Evolutionary conservation across 2,329 filamentous ascomycete genomes (phyloP), one percentile per base, ranked within the genome.

Genomic region (Clonostachys sp.): DNA sequence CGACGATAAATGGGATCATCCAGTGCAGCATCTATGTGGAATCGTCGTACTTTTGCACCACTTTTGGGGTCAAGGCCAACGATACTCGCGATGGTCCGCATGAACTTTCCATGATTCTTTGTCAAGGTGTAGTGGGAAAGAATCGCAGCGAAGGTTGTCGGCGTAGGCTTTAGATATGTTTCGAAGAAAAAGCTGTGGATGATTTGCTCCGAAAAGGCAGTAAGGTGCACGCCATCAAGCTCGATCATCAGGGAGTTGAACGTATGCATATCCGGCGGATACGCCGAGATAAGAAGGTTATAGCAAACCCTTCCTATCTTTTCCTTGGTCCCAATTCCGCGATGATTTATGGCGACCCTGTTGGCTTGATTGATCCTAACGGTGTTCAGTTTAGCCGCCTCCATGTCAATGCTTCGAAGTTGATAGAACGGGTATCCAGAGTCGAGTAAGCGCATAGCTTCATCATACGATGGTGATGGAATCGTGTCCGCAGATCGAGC

Each of bases 201-300:
- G 34, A 85, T 69, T n/a, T 69, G 56, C 36, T 80, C 70, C 5
- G 78, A 73, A 16, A 85, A 34, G 20, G 13, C 30, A 6, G 39
- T 65, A 36, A 68, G 64, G 47, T 74, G 68, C 6, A 75, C 60
- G 34, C 72, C 69, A 45, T 77, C 73, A 45, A 92, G 82, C n/a
- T 80, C 78, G n/a, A 78, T 62, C 4, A 92, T 75, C 24, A 94
- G 72, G 12, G 77, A 75, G 58, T 91, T 91, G 67, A 84, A 89
- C 5, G 84, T 89, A 53, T 82, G 73, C 35, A 87, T 75, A 51
- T 80, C 80, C 1, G 87, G 86, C 1, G 82, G 78, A 16, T 79
- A 70, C 3, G 74, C 62, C 3, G 80, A 82, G 5, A 81, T 68
- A 14, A 89, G 72, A 4, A 94, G 67, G 57, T 89, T 89, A 63